A percentile compares a stretch with the other conserved stretches of the same genome.
Evolutionary conservation across 306 rosid genomes (phyloP).

Genomic region (Begonia masoniana): DNA sequence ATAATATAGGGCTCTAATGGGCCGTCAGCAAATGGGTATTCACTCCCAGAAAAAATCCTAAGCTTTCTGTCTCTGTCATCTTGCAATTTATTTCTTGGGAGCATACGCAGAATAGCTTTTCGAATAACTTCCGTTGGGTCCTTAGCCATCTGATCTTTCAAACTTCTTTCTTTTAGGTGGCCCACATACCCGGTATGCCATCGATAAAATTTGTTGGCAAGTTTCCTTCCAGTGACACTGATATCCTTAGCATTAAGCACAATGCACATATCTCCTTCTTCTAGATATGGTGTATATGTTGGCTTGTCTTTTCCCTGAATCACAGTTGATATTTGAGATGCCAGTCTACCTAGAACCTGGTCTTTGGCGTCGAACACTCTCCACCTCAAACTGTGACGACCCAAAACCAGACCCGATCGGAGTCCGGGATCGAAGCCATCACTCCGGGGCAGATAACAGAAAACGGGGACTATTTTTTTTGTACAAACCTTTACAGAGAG

Average conservation of each 20-base stretch:
- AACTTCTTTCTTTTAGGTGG: slow-evolving; percentile 67
- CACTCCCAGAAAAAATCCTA: slow-evolving; percentile 65
- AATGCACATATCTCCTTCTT: slow-evolving; percentile 92
- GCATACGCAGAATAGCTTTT: slow-evolving; percentile 92
- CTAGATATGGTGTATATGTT: slow-evolving; percentile 76
- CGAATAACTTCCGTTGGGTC: slow-evolving; percentile 95
- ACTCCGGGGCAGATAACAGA: too few species aligned
- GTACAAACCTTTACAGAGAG: too few species aligned
- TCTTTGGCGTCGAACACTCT: slow-evolving; percentile 87
- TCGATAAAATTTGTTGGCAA: slow-evolving; percentile 66
- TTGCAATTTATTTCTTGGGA: slow-evolving; percentile 84
- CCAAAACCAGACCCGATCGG: too few species aligned
- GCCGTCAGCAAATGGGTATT: slow-evolving; percentile 71
- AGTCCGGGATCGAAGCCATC: too few species aligned
- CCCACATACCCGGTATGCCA: slow-evolving; percentile 99
- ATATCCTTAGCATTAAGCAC: slow-evolving; percentile 92
- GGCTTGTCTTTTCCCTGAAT: slow-evolving; percentile 92
- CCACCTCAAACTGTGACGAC: slow-evolving; percentile 86
- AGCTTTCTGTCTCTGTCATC: slow-evolving; percentile 86
- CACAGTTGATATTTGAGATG: slow-evolving; percentile 91
- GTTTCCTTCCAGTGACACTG: slow-evolving; percentile 78
- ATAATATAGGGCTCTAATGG: slow-evolving; percentile 65
- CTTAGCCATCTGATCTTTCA: slow-evolving; percentile 78
- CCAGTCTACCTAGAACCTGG: slow-evolving; percentile 93
- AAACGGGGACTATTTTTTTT: too few species aligned